Evolutionary conservation across 176 grass and related monocot genomes (phyloP), one percentile per base, ranked within the genome.

Genomic region (Pontederia crassipes): DNA sequence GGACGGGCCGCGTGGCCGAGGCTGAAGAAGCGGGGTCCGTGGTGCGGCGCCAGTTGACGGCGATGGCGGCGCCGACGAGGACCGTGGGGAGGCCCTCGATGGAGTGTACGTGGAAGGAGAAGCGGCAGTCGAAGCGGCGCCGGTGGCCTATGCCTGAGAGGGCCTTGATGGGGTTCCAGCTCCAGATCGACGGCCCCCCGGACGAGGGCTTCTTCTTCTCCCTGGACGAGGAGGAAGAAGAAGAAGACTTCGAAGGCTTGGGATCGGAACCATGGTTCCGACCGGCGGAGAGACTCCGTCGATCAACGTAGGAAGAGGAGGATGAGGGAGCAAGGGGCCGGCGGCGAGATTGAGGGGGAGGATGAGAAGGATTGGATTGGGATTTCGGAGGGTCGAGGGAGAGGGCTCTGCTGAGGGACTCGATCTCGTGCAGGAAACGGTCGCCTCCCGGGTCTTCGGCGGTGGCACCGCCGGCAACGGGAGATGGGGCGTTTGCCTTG

Each of bases 321-420:
- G 81, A 55, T 0, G 84, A 71, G 48, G 80, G 77, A 27, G 81
- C 84, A 15, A 73, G 84, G 24, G 81, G 61, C 66, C 79, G 93
- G 74, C 77, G 87, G 74, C 66, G 74, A 68, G 54, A 57, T 4
- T 13, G 82, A 55, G 0, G 81, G 75, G 57, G 74, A 27, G 52
- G 81, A 55, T 0, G 84, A 71, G 48, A 77, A 74, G 27, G 81
- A 84, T n/a, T 70, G 84, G 24, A 81, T 52, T 63, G 49, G 65
- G 74, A 48, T 50, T 52, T 78, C 76, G 48, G 32, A 4, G 84
- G 68, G 61, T 86, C 82, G 55, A 98, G 77, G 74, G 84, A 88
- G 67, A 98, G 88, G 48, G 87, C 93, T 81, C 83, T 92, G 79
- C 89, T 73, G 54, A 88, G 87, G 70, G 84, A 75, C 45, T 88